These are phyloP conservation scores for Pluteus cervinus DNA, from an alignment of 768 basidiomycete species.

Conservation along the genomic window DNA sequence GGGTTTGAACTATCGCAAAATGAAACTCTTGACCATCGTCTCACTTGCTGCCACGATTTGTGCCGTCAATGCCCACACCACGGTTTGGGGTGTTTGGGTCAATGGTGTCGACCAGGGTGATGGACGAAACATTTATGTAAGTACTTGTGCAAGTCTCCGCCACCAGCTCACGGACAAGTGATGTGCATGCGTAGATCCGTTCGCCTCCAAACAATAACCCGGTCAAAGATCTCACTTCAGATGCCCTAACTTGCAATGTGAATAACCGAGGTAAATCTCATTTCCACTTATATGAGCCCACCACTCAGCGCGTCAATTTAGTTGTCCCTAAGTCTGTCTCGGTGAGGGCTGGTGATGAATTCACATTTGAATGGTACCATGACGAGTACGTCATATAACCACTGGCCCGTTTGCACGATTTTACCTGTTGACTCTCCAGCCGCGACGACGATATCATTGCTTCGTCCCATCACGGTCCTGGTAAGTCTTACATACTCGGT, in stretches of 20 bases:
- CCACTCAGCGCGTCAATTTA: slow-evolving; percentile 4
- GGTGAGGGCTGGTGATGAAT: slow-evolving; percentile 23
- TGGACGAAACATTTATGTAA: slow-evolving; percentile 23
- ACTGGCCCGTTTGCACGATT: not conserved
- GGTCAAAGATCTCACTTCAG: slow-evolving; percentile 26
- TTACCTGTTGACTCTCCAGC: slow-evolving; percentile 9
- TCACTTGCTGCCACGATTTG: slow-evolving; percentile 16
- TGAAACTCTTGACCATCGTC: slow-evolving; percentile 17
- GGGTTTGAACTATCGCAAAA: too few relatives aligned
- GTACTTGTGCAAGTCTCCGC: slow-evolving; percentile 6
- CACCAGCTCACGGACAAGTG: not conserved
- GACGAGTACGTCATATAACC: slow-evolving; percentile 17
- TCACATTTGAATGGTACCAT: slow-evolving; percentile 32
- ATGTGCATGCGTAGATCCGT: slow-evolving; percentile 20
- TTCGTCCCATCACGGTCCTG: slow-evolving; percentile 26
- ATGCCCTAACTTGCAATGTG: slow-evolving; percentile 26
- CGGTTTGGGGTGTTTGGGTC: slow-evolving; percentile 31
- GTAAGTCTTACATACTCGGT: slow-evolving; percentile 11
- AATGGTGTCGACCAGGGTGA: slow-evolving; percentile 30
- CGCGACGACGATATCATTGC: slow-evolving; percentile 32
- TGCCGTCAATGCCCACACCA: slow-evolving; percentile 22
- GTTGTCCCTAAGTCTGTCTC: slow-evolving; percentile 22
- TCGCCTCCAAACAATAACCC: slow-evolving; percentile 31
- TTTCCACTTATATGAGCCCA: not conserved
- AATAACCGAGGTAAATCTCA: slow-evolving; percentile 19